Evolutionary conservation across 163 green algal species (phyloP), one percentile per base, ranked within the genome.

Genomic region (Chlorella variabilis): DNA sequence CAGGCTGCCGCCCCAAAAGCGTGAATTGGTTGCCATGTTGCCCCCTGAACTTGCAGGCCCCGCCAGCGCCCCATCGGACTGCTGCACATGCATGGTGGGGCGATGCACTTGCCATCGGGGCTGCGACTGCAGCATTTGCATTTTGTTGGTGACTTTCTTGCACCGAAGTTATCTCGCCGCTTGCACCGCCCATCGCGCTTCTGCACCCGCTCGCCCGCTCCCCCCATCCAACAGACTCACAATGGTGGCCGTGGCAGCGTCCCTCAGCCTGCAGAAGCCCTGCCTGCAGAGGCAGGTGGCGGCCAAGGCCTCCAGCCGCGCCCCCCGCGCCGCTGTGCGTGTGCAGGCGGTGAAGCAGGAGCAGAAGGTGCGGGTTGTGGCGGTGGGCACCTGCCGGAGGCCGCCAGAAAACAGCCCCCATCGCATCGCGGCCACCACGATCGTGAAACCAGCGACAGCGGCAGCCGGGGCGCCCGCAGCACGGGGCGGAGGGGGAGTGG

Each of bases 361-460:
- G 77, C 77, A 83, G 66, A 83, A 83, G 77, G 77, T 83, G 77
- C 75, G 75, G 20, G 11, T 2, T n/a, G n/a, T n/a, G n/a, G n/a
- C n/a, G n/a, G n/a, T n/a, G n/a, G n/a, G n/a, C n/a, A n/a, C 17
- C 31, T 23, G 7, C 27, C 21, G 17, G 4, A 5, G 33, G 48
- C 70, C 23, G 48, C 48, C 48, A 51, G 45, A 25, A 77, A 49
- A 33, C 38, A 20, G 38, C 65, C 38, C 38, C 23, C 41, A 73
- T 31, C 17, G 23, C 62, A 51, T 41, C 20, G 3, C 71, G 9
- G 51, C 39, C 36, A 23, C 59, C 27, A 11, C 4, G 38, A 41
- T 56, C 38, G 39, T 38, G 29, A 38, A 67, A 38, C n/a, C 29
- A 67, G 29, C 59, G n/a, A 5, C 59, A 38, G 59, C 27, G 8